phyloP scores from a whole-genome alignment of 805 yeast species.

The Saccharomycopsis olivae region DNA sequence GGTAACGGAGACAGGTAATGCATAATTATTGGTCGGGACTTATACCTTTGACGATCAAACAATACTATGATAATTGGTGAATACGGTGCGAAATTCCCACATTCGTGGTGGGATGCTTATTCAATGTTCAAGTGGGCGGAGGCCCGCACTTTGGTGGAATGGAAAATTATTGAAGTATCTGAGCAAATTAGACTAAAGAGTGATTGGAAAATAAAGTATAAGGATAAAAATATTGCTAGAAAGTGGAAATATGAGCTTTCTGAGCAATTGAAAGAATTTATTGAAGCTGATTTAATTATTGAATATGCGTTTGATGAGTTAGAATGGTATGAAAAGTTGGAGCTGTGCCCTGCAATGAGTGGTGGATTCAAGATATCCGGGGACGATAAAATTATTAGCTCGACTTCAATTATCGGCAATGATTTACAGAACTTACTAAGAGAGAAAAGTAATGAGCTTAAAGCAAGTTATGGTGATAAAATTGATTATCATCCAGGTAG shows the following conservation, averaged over 20 bases:
- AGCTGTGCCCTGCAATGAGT: conserved; percentile 10
- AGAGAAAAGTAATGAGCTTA: neutral
- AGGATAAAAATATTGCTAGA: conserved; percentile 20
- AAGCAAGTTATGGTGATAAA: conserved; percentile 17
- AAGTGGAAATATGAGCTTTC: conserved; percentile 24
- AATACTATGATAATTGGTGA: too few relatives aligned
- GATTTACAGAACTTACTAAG: conserved; percentile 14
- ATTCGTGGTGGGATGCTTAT: too few relatives aligned
- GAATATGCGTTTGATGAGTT: conserved; percentile 25
- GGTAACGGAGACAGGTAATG: too few relatives aligned
- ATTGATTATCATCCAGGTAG: conserved; percentile 31
- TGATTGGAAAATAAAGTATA: conserved; percentile 24
- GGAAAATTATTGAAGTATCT: too few relatives aligned
- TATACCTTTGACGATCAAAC: too few relatives aligned
- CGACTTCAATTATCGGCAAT: conserved; percentile 20
- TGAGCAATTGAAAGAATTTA: conserved; percentile 8
- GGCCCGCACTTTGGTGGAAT: too few relatives aligned
- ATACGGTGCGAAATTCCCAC: too few relatives aligned
- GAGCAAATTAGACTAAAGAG: too few relatives aligned
- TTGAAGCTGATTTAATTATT: conserved; percentile 14
- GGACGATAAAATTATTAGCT: conserved; percentile 21
- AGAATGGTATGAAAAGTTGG: conserved; percentile 22
- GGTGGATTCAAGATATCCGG: conserved; percentile 20
- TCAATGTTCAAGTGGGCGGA: too few relatives aligned
- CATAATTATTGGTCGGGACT: too few relatives aligned